Base-by-base conservation (phyloP, 75 land plant genomes). In the Chamaecyparis obtusa region DNA sequence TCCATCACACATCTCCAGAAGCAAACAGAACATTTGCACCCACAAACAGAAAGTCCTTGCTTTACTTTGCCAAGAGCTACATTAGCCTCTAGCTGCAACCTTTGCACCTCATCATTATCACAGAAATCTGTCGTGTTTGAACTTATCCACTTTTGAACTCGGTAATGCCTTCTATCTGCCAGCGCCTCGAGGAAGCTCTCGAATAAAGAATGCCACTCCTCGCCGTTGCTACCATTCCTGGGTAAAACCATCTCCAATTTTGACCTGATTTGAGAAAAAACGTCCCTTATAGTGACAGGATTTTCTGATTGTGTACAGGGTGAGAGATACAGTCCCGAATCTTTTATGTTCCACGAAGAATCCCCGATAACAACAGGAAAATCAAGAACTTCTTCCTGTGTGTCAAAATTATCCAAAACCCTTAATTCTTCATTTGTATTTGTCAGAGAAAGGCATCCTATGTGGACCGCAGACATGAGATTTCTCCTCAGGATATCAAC, bases 41-140 rank as follows among this genome's bases (percentile, higher is more conserved):
- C 81, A 79, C 90, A 91, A 24, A 91, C 87, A 24, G 75, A 48
- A 16, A 91, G 54, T 37, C 85, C 79, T 16, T 85, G 79, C 37
- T 85, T 90, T 19, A 85, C n/a, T 5, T 89, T 87, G 41, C 84
- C 86, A 10, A 91, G 79, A 24, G 44, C 35, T 19, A 84, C 35
- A 8, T 44, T 8, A 7, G 71, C 88, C 33, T 89, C 88, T 11
- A 87, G 87, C 14, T 64, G 75, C 85, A 91, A 76, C 67, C 75
- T 89, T 78, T 91, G 88, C 24, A 89, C 90, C 43, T 91, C 92
- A 19, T 90, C 84, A 85, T 85, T 88, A 44, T 67, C 46, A 35
- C 4, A 9, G n/a, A 91, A 87, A 5, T 86, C 88, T 46, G 16
- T 27, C 3, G 88, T 89, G 83, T 91, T 89, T 77, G 74, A 16